Base-by-base conservation (phyloP, 2,329 filamentous ascomycete species). In the Colletotrichum eremochloae region DNA sequence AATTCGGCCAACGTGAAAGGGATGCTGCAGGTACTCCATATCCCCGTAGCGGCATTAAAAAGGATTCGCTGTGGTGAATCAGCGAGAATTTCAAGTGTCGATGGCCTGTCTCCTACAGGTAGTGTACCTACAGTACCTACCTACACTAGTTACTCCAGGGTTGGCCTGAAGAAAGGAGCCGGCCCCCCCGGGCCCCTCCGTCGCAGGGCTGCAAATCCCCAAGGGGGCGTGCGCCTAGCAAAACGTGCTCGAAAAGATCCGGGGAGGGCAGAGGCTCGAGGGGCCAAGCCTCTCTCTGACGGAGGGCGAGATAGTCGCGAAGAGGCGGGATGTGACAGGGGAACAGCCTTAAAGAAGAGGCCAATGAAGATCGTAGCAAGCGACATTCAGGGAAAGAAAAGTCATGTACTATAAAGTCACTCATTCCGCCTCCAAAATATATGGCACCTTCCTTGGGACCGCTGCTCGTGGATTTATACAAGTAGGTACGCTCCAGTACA, bases 171-270 rank as follows among this genome's bases (percentile, higher is more conserved):
- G 24, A 24, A 24, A 24, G 1, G 24, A 24, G 24, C 24, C 24
- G 24, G 24, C 24, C 24, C 24, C 50, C 50, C 50, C 33, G 20
- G 36, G 63, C 60, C 63, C 18, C 9, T 29, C 36, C n/a, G 67
- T 55, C 55, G 67, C 62, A 67, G 68, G 63, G 68, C 55, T 70
- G 38, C 56, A 18, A 29, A 29, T 29, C 38, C n/a, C 33, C 46
- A 24, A 11, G n/a, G 29, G 67, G 71, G 71, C 20, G 71, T 73
- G 68, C 33, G 52, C 14, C 6, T 73, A 73, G 71, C 44, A 67
- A 60, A 73, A 71, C 68, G 68, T 73, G 71, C 62, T 58, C 62
- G 18, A n/a, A 55, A 24, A 69, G 60, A 72, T 65, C 67, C 61
- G 66, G 70, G 67, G 61, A 20, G 20, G 29, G 44, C 38, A 24